phyloP scores from a whole-genome alignment of 148 eudicot species.

The Rhododendron henanense region DNA sequence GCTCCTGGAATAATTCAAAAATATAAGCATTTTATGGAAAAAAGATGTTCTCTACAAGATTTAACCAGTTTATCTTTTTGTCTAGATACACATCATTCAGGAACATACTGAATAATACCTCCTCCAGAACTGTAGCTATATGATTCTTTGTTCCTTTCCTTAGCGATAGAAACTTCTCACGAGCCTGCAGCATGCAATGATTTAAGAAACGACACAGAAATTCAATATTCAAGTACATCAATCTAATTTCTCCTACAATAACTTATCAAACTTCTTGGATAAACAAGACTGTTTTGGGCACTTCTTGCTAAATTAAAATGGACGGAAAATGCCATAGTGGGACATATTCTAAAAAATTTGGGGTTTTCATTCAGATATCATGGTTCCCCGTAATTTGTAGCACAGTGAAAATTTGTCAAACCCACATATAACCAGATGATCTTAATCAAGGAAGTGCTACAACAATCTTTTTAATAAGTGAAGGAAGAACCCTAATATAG shows the following conservation, averaged over 20 bases:
- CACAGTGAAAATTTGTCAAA: neutral
- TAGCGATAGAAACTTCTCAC: slow-evolving; percentile 86
- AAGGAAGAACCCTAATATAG: neutral
- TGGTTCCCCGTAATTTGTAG: neutral
- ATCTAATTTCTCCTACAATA: neutral
- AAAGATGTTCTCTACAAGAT: neutral
- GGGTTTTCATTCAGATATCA: neutral
- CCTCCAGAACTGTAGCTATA: slow-evolving; percentile 74
- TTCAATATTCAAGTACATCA: neutral
- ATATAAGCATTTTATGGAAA: slow-evolving; percentile 11
- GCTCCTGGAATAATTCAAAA: slow-evolving; percentile 60
- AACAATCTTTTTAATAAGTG: neutral
- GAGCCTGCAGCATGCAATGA: slow-evolving; percentile 54
- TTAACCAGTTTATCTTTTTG: slow-evolving; percentile 13
- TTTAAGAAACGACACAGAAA: neutral
- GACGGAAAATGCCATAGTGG: neutral
- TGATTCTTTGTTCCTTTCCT: slow-evolving; percentile 92
- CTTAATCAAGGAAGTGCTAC: neutral
- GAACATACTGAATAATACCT: slow-evolving; percentile 44
- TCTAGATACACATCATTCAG: neutral
- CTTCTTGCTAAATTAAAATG: neutral
- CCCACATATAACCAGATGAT: neutral
- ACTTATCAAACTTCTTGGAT: neutral
- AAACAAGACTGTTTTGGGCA: neutral
- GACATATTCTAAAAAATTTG: neutral